Conservation (phyloP, 805 yeast species). For the Vanderwaltozyma verrucispora region DNA sequence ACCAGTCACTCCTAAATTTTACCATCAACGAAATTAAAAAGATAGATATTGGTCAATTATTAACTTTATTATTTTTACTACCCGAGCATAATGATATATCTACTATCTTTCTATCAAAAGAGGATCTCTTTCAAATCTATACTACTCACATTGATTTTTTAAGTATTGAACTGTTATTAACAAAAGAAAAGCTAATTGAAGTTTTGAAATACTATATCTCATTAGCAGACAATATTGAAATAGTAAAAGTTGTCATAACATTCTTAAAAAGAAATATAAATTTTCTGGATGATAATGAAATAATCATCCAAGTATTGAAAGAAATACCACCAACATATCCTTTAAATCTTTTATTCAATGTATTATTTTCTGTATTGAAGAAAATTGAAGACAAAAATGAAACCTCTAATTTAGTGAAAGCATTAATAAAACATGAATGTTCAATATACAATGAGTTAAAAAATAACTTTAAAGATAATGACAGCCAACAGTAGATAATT, state of each 20-base stretch:
- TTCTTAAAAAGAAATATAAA: conserved; percentile 14
- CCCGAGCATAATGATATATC: conserved; percentile 2
- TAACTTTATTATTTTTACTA: conserved; percentile 7
- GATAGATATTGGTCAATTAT: conserved; percentile 15
- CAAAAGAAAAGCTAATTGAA: conserved; percentile 7
- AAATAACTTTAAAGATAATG: not conserved
- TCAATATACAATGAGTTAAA: conserved; percentile 4
- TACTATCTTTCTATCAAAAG: conserved; percentile 1
- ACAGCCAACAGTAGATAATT: too few relatives aligned
- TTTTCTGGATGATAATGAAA: conserved; percentile 4
- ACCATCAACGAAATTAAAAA: conserved; percentile 5
- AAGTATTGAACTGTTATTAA: conserved; percentile 12
- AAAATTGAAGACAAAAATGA: conserved; percentile 4
- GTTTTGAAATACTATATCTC: conserved; percentile 14
- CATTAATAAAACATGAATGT: conserved; percentile 15
- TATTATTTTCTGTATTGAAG: conserved; percentile 9
- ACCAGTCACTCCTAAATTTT: not conserved
- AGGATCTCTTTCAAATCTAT: conserved; percentile 10
- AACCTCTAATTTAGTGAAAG: conserved; percentile 13
- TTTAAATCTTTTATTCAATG: conserved; percentile 7
- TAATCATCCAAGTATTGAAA: conserved; percentile 7
- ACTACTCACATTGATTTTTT: conserved; percentile 19
- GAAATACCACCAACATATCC: conserved; percentile 13
- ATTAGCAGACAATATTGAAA: conserved; percentile 4
- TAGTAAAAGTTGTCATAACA: conserved; percentile 6